phyloP scores from a whole-genome alignment of 2,329 filamentous ascomycete genomes.

The Boeremia exigua region DNA sequence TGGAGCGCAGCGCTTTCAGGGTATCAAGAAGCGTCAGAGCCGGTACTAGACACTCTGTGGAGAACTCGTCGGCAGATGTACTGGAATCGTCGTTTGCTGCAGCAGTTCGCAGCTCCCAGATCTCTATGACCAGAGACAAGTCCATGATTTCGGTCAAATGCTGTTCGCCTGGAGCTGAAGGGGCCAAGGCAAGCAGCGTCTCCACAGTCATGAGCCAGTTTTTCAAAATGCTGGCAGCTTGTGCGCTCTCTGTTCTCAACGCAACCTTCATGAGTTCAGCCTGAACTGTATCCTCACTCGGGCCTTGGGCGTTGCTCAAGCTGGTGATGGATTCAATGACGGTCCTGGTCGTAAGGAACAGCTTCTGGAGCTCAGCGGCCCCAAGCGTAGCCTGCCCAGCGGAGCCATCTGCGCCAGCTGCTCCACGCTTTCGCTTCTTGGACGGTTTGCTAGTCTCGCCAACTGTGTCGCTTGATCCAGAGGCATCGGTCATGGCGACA shows the following conservation, averaged over 20 bases:
- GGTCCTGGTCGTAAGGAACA: constrained; percentile 33
- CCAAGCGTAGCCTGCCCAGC: constrained; percentile 24
- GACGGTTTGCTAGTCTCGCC: constrained; percentile 35
- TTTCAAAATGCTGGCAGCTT: constrained; percentile 45
- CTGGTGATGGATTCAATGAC: constrained; percentile 29
- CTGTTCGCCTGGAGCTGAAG: background rate
- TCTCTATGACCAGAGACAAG: constrained; percentile 32
- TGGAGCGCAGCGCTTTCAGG: constrained; percentile 15
- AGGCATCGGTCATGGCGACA: constrained; percentile 22
- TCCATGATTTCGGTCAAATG: constrained; percentile 22
- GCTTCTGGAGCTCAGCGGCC: constrained; percentile 17
- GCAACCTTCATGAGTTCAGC: constrained; percentile 47
- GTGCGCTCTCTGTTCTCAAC: constrained; percentile 40
- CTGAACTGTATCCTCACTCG: constrained; percentile 29
- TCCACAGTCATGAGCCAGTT: constrained; percentile 42
- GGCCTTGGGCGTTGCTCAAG: constrained; percentile 20
- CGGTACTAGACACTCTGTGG: constrained; percentile 46
- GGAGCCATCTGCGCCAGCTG: constrained; percentile 20
- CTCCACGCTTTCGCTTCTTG: constrained; percentile 46
- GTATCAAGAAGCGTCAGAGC: constrained; percentile 34
- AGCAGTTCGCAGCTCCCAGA: constrained; percentile 44
- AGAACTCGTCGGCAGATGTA: constrained; percentile 45
- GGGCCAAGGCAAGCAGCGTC: constrained; percentile 17
- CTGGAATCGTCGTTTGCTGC: constrained; percentile 35
- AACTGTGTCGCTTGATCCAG: constrained; percentile 39